Percentiles rank a stretch among this genome's conserved stretches.
Evolutionary conservation across 108 stramenopile genomes (phyloP).

Genomic region (Nannochloropsis granulata): DNA sequence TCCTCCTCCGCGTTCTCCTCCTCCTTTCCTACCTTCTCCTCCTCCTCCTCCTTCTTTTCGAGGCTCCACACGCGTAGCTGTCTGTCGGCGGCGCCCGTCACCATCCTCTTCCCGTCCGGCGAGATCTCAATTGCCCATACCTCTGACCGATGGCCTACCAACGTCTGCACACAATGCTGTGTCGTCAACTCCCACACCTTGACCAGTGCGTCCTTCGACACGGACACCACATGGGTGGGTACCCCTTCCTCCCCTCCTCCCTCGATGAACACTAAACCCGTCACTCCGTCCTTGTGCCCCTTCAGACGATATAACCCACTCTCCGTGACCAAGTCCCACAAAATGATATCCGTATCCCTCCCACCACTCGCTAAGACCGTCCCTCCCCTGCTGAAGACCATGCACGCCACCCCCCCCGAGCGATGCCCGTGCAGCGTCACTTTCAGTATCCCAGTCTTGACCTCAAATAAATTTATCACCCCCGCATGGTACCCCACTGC

Average conservation of each 20-base stretch:
- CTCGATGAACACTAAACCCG: constrained; percentile 58
- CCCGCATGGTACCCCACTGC: constrained; percentile 25
- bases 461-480: constrained; percentile 7
- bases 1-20: not conserved
- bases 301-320: constrained; percentile 71
- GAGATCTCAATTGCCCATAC: constrained; percentile 25
- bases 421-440: constrained; percentile 34
- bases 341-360: constrained; percentile 62
- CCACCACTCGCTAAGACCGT: constrained; percentile 43
- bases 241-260: not conserved
- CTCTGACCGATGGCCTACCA: constrained; percentile 73
- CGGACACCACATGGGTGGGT: constrained; percentile 45
- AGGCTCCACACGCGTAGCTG: constrained; percentile 45
- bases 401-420: constrained; percentile 15
- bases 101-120: constrained; percentile 45
- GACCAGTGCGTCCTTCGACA: constrained; percentile 80
- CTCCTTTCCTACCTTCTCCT: not conserved
- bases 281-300: constrained; percentile 78
- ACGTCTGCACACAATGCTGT: constrained; percentile 89
- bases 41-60: not conserved
- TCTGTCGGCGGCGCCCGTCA: constrained; percentile 76
- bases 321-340: constrained; percentile 90
- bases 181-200: constrained; percentile 90
- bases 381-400: constrained; percentile 42
- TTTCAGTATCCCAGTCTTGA: constrained; percentile 3